Conservation (phyloP, 805 yeast genomes). For the Metschnikowia matae region DNA sequence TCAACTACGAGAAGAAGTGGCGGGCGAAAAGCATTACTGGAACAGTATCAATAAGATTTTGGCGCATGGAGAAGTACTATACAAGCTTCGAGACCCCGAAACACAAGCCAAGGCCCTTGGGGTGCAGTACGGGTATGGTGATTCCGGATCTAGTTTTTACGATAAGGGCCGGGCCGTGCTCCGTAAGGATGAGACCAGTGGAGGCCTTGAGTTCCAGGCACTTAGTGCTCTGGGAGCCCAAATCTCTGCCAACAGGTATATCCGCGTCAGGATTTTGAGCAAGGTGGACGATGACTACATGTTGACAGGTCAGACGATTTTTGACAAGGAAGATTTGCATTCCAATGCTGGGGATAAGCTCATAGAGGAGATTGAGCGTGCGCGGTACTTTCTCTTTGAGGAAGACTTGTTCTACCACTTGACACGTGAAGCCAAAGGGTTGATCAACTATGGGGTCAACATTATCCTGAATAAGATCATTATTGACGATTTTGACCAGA, state of each 20-base stretch:
- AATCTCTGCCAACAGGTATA: conserved; percentile 41
- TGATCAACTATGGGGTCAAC: conserved; percentile 66
- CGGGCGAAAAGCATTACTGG: conserved; percentile 69
- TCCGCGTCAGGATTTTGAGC: conserved; percentile 57
- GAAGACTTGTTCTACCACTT: conserved; percentile 81
- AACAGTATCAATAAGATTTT: conserved; percentile 42
- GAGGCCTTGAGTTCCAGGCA: conserved; percentile 34
- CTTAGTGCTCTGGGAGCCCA: conserved; percentile 23
- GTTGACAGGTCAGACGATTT: conserved; percentile 54
- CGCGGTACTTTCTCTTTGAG: conserved; percentile 77
- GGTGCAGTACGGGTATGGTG: conserved; percentile 86
- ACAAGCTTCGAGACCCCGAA: conserved; percentile 56
- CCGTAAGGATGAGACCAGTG: conserved; percentile 41
- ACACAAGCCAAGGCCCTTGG: conserved; percentile 55
- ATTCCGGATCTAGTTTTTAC: conserved; percentile 75
- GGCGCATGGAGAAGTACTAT: conserved; percentile 55
- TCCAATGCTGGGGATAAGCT: conserved; percentile 15
- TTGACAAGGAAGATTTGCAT: conserved; percentile 16
- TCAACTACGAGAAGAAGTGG: conserved; percentile 50
- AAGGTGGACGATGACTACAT: conserved; percentile 51
- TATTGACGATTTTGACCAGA: conserved; percentile 61
- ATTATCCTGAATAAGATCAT: conserved; percentile 61
- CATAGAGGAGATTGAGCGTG: conserved; percentile 55
- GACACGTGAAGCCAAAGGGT: conserved; percentile 65
- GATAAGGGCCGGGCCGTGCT: conserved; percentile 77